Evolutionary conservation across 441 rosid species (phyloP), one percentile per base, ranked within the genome.

Genomic region (Caryocar brasiliense): DNA sequence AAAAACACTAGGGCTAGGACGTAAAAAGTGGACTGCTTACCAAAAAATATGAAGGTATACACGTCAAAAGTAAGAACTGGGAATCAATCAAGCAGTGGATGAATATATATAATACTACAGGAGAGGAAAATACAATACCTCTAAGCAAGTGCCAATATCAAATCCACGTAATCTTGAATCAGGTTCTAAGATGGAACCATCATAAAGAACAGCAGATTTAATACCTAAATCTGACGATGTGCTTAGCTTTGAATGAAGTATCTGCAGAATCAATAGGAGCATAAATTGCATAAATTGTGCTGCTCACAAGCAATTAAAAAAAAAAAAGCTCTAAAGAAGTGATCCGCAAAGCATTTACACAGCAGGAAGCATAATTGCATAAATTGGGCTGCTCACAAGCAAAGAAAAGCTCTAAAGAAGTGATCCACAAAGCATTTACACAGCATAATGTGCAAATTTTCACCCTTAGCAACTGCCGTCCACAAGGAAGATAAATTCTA

Each of bases 111-210:
- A n/a, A 41, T 24, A 10, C 1, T 8, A 35, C 14, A 6, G 27
- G 33, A 43, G 45, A 45, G 36, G 34, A 35, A 14, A 40, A 54
- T 44, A 13, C 38, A 47, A 43, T 56, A 91, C 96, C 97, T 92
- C 99, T 36, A 88, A 74, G 81, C 99, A 92, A 55, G 99, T 83
- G 60, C 85, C 94, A 6, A 92, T 78, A 68, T 88, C 94, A 59
- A 83, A 59, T 49, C 81, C 76, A 32, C 71, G 3, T 47, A 88
- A 62, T 58, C 90, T 82, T 45, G 82, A 62, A 73, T 92, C 95
- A 49, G 79, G 79, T 34, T 61, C 76, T 28, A 78, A 72, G 56
- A 92, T 82, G 26, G 95, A 92, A 46, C 97, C 99, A 64, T 83
- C 83, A 64, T 80, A 92, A 28, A 92, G 95, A 51, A 72, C 66